Evolutionary conservation across 768 basidiomycete genomes (phyloP).

Genomic region (Xerocomellus intermedius): DNA sequence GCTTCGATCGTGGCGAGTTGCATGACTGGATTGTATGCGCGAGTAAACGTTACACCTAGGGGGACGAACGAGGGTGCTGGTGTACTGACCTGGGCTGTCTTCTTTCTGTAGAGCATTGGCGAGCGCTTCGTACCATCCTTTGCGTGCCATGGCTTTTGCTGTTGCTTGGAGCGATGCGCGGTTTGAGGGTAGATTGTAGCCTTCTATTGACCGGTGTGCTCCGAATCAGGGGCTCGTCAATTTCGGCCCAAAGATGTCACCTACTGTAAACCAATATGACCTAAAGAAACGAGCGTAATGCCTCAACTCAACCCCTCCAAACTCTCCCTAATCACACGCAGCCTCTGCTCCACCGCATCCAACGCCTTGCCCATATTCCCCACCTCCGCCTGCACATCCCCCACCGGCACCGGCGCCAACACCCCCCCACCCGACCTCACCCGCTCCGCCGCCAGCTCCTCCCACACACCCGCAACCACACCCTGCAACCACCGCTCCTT

Average conservation of each 20-base stretch:
- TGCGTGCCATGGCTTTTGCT: conserved; percentile 3
- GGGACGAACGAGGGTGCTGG: background rate
- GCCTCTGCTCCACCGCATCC: conserved; percentile 57
- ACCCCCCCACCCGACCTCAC: conserved; percentile 13
- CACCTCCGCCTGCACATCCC: conserved; percentile 48
- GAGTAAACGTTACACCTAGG: background rate
- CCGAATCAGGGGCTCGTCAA: too few species aligned
- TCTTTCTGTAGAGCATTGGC: conserved; percentile 38
- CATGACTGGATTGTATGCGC: conserved; percentile 40
- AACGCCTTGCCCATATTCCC: conserved; percentile 47
- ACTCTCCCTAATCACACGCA: conserved; percentile 46
- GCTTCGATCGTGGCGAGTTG: conserved; percentile 44
- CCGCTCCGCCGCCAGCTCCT: conserved; percentile 58
- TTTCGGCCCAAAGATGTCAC: too few species aligned
- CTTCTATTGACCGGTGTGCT: too few species aligned
- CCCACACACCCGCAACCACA: conserved; percentile 69
- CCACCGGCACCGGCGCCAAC: conserved; percentile 18
- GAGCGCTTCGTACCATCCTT: conserved; percentile 51
- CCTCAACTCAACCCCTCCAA: conserved; percentile 34
- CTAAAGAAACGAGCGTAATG: too few species aligned
- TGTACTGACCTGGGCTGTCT: conserved; percentile 35
- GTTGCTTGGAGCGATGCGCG: background rate
- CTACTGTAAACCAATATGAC: background rate
- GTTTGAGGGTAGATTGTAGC: background rate
- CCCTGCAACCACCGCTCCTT: conserved; percentile 74